Conservation (phyloP, 129 eudicot genomes). For the Arctium minus region DNA sequence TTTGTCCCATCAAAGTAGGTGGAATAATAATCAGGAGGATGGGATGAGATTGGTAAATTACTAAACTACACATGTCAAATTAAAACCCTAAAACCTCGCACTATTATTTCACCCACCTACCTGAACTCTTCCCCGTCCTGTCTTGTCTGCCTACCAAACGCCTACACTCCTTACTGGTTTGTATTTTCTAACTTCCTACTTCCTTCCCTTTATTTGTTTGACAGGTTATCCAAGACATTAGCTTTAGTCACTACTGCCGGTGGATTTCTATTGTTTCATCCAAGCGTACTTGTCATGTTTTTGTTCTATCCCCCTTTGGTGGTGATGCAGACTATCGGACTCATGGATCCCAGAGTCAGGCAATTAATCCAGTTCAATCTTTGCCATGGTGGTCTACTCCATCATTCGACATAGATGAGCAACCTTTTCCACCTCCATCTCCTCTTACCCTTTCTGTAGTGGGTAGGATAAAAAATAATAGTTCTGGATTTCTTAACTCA, state of each 20-base stretch:
- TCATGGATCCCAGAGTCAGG: slow-evolving; percentile 20
- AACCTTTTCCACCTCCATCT: slow-evolving; percentile 39
- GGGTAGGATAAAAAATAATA: slow-evolving; percentile 35
- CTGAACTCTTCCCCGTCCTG: not conserved
- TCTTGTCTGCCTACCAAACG: not conserved
- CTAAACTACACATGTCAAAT: not conserved
- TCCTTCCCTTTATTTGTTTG: slow-evolving; percentile 13
- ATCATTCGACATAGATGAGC: slow-evolving; percentile 33
- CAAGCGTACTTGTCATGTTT: slow-evolving; percentile 57
- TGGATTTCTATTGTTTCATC: slow-evolving; percentile 52
- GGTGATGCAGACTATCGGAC: slow-evolving; percentile 33
- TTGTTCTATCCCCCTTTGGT: slow-evolving; percentile 48
- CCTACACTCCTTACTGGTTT: not conserved
- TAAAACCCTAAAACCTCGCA: not conserved
- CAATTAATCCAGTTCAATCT: slow-evolving; percentile 27
- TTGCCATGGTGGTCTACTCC: slow-evolving; percentile 64
- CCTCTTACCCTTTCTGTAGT: slow-evolving; percentile 56
- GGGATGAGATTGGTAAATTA: not conserved
- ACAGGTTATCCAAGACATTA: slow-evolving; percentile 53
- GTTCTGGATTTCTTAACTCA: slow-evolving; percentile 40
- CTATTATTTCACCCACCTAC: not conserved
- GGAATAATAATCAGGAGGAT: not conserved
- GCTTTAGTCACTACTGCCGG: slow-evolving; percentile 45
- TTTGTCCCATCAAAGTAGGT: not conserved
- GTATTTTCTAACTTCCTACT: slow-evolving; percentile 2